Evolutionary conservation across 345 rosid genomes (phyloP).

Genomic region (Citrus glauca): DNA sequence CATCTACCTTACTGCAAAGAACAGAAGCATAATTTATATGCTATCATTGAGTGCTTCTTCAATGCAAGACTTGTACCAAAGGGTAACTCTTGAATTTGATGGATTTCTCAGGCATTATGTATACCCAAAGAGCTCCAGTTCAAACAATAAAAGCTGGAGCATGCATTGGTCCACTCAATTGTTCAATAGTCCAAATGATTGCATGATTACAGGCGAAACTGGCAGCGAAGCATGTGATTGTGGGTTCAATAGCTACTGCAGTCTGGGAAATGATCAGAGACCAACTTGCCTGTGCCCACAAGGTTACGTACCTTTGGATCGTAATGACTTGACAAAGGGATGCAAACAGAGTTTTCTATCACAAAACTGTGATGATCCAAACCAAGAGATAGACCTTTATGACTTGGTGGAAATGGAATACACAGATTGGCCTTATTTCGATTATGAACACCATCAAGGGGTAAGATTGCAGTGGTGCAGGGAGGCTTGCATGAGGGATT

Average conservation of each 20-base stretch:
- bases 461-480: slow-evolving; percentile 39
- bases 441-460: slow-evolving; percentile 24
- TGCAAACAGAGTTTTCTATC: slow-evolving; percentile 33
- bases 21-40: slow-evolving; percentile 13
- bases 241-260: slow-evolving; percentile 57
- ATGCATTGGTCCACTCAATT: slow-evolving; percentile 24
- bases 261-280: slow-evolving; percentile 23
- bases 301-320: slow-evolving; percentile 36
- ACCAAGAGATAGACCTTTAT: slow-evolving; percentile 20
- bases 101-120: slow-evolving; percentile 54
- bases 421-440: slow-evolving; percentile 31
- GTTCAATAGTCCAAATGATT: slow-evolving; percentile 38
- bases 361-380: slow-evolving; percentile 30
- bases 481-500: slow-evolving; percentile 42
- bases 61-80: slow-evolving; percentile 26
- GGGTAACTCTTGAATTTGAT: slow-evolving; percentile 50
- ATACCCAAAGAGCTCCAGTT: slow-evolving; percentile 33
- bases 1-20: slow-evolving; percentile 26
- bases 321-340: slow-evolving; percentile 31
- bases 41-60: slow-evolving; percentile 7
- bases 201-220: slow-evolving; percentile 3
- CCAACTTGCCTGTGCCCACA: slow-evolving; percentile 47
- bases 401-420: slow-evolving; percentile 13
- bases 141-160: slow-evolving; percentile 18
- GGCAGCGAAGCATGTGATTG: slow-evolving; percentile 42